Conservation (phyloP, 1,139 yeast species). For the Diutina sp. region DNA sequence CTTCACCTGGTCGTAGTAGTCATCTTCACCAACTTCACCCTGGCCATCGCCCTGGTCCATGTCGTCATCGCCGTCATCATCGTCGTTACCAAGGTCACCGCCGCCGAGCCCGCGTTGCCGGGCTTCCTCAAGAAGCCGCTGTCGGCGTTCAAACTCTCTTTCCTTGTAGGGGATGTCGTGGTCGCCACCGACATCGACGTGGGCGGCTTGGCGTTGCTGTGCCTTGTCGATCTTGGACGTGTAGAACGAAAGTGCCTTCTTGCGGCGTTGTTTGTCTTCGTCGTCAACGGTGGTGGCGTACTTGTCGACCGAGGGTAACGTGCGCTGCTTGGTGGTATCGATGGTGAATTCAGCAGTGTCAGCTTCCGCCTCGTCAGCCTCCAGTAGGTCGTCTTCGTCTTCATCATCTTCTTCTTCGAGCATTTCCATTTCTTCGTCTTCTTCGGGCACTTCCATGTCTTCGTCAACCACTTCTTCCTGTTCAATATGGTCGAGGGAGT, state of each 20-base stretch:
- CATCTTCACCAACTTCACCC: conserved; percentile 22
- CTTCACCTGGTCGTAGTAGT: conserved; percentile 40
- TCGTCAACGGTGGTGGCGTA: conserved; percentile 52
- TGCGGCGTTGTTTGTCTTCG: conserved; percentile 76
- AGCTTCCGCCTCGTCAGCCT: conserved; percentile 7
- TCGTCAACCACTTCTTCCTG: conserved; percentile 7
- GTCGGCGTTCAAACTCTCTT: conserved; percentile 79
- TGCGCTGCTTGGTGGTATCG: conserved; percentile 24
- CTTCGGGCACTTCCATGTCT: conserved; percentile 8
- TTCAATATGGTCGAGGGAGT: neutral
- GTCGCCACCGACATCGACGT: conserved; percentile 60
- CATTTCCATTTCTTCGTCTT: conserved; percentile 14
- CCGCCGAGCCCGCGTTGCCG: conserved; percentile 60
- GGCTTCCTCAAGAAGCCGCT: conserved; percentile 78
- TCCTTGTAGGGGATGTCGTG: conserved; percentile 89
- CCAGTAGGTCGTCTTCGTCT: conserved; percentile 8
- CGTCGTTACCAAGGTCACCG: conserved; percentile 38
- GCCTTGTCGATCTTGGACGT: conserved; percentile 93
- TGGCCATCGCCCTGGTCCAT: conserved; percentile 35
- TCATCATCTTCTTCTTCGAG: conserved; percentile 16
- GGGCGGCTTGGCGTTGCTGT: conserved; percentile 34
- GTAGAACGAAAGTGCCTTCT: conserved; percentile 82
- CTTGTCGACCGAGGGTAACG: conserved; percentile 9
- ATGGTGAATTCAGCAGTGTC: conserved; percentile 39
- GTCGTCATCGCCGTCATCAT: conserved; percentile 34